Base-by-base conservation (phyloP, 78 protist species). In the Anaeramoeba ignava region DNA sequence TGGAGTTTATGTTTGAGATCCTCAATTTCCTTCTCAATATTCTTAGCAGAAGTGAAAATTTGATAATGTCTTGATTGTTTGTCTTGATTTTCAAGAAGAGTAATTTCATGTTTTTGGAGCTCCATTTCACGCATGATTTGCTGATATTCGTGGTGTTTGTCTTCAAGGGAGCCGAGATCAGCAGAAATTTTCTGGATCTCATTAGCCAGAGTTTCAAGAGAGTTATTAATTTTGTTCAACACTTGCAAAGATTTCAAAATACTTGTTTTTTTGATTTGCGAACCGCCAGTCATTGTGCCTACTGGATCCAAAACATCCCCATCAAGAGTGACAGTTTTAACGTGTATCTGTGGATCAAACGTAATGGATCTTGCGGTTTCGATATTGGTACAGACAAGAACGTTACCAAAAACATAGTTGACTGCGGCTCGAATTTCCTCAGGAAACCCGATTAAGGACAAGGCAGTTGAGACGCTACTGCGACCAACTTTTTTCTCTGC, bases 231-330 rank as follows among this genome's bases (percentile, higher is more conserved):
- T 8, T 54, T 17, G 73, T 54, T 54, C 8, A 54, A 54, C 73
- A 27, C 36, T 54, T 54, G 8, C 8, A 54, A 27, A 27, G 17
- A 54, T 27, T 54, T 17, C 73, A 54, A 54, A 8, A 54, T 17
- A 17, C 17, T 54, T 17, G 36, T 54, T 54, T 54, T 54, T 54
- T 54, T 54, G 17, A 27, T 17, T 80, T 39, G 54, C 38, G 92
- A 27, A 39, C 95, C 94, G 38, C 99, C 99, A 2, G 97, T 95
- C 36, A 98, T 84, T 1, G 97, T 91, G 39, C 99, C 99, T 0
- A 84, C 33, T 33, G 99, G 99, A 83, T 96, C 94, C 82, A 86
- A 94, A 33, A 91, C 90, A 82, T 95, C 98, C 39, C 99, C 99
- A 0, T 95, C 98, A 33, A 94, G 84, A 27, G 99, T 96, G 38